Conservation (phyloP, 2,329 filamentous ascomycete genomes). For the Nemania sp. region DNA sequence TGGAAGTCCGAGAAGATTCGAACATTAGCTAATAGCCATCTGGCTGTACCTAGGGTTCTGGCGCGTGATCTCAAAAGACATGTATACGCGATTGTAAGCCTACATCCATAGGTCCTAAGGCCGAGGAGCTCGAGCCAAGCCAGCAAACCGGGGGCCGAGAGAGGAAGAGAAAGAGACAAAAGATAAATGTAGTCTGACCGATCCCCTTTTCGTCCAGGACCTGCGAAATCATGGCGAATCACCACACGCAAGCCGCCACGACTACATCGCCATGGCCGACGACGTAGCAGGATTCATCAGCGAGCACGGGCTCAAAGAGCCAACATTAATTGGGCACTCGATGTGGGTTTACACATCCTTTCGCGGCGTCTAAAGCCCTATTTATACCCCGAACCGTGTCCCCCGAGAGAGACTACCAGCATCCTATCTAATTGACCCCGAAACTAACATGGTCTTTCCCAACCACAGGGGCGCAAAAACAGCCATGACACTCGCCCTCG, state of each 20-base stretch:
- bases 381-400: too few relatives aligned
- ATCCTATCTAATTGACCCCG: too few relatives aligned
- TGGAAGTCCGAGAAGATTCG: background rate
- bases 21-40: constrained; percentile 1
- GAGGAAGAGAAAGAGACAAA: background rate
- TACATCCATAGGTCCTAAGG: background rate
- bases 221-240: constrained; percentile 93
- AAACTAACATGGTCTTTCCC: background rate
- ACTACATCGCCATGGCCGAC: constrained; percentile 80
- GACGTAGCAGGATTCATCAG: constrained; percentile 81
- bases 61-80: constrained; percentile 78
- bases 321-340: constrained; percentile 87
- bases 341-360: constrained; percentile 63
- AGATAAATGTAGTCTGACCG: constrained; percentile 12
- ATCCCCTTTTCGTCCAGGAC: constrained; percentile 58
- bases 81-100: constrained; percentile 76
- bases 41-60: constrained; percentile 61
- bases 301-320: constrained; percentile 67
- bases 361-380: too few relatives aligned
- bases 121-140: background rate
- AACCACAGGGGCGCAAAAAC: constrained; percentile 73
- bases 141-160: background rate
- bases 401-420: too few relatives aligned
- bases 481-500: constrained; percentile 83
- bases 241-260: constrained; percentile 73